These are phyloP conservation scores for Macrotyloma uniflorum DNA, from an alignment of 306 rosid species.

Conservation along the genomic window DNA sequence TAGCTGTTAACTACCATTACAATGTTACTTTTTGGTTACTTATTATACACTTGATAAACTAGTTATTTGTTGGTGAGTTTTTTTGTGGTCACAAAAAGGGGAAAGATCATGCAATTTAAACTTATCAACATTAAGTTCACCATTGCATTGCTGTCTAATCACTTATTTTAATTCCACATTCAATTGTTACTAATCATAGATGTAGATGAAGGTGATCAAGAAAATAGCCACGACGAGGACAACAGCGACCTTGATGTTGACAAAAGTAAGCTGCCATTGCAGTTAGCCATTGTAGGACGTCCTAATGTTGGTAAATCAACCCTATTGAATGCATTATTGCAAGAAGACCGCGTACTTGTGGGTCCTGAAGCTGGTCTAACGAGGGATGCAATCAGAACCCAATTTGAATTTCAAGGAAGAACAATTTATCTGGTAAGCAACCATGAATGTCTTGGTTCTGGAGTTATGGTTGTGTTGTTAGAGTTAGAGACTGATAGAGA, in stretches of 20 bases:
- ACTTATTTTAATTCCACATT: conserved; percentile 20
- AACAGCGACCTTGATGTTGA: conserved; percentile 49
- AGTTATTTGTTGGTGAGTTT: background rate
- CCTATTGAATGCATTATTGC: conserved; percentile 79
- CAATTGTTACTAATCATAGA: conserved; percentile 44
- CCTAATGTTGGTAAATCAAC: conserved; percentile 99
- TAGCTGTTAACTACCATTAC: background rate
- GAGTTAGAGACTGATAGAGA: background rate
- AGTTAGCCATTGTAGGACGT: conserved; percentile 94
- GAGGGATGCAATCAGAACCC: conserved; percentile 92
- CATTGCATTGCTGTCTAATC: conserved; percentile 3
- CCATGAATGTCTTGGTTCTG: conserved; percentile 16
- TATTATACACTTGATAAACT: background rate
- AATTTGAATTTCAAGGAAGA: conserved; percentile 89
- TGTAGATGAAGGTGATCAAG: conserved; percentile 53
- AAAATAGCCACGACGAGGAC: conserved; percentile 42
- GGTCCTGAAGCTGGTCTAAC: conserved; percentile 99
- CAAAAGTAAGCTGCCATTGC: conserved; percentile 73
- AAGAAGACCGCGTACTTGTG: conserved; percentile 92
- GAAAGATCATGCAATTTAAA: conserved; percentile 11
- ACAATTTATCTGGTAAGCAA: conserved; percentile 69
- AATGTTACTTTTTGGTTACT: background rate
- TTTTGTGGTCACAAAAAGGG: background rate
- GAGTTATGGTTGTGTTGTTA: background rate
- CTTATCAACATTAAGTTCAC: conserved; percentile 8